Base-by-base conservation (phyloP, 805 yeast species). In the Metschnikowia picachoensis region DNA sequence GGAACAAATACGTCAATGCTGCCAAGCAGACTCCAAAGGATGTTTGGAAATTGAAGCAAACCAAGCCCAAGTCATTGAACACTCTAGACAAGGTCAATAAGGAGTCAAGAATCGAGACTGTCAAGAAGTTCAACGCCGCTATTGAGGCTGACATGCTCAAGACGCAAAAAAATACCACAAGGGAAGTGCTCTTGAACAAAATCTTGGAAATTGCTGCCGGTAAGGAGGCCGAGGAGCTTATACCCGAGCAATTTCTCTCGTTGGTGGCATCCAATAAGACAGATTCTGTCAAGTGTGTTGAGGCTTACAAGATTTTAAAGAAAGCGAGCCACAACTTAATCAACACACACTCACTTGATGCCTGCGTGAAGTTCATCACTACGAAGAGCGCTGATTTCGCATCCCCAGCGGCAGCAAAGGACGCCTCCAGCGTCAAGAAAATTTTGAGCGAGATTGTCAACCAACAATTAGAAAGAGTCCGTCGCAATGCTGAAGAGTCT, bases 1-100 rank as follows among this genome's bases (percentile, higher is more conserved):
- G 91, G 94, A 89, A 89, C 67, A 70, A 75, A 49, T 85, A 79
- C 65, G 84, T 91, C 7, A 73, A 74, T 20, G 65, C 72, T 31
- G 90, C 84, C 49, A 71, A 68, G 47, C 72, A 67, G 40, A 72
- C 77, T 58, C 90, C 90, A 33, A 70, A 70, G 58, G 73, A 68
- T 43, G 76, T 74, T 56, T 85, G 83, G 83, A 68, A 72, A 47
- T 67, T 67, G 57, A 62, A 65, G 48, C 69, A 68, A 49, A 79
- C 61, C 62, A 69, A 69, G 52, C 74, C 74, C 12, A 54, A 57
- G 38, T 59, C 73, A 9, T 64, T 72, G 48, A 60, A 70, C 50
- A 55, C 67, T 12, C 45, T 65, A 43, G 53, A 52, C 17, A 41
- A 33, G 30, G 36, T 51, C 37, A 39, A 40, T 15, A 44, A 52